Evolutionary conservation across 306 rosid genomes (phyloP).

Genomic region (Purshia tridentata): DNA sequence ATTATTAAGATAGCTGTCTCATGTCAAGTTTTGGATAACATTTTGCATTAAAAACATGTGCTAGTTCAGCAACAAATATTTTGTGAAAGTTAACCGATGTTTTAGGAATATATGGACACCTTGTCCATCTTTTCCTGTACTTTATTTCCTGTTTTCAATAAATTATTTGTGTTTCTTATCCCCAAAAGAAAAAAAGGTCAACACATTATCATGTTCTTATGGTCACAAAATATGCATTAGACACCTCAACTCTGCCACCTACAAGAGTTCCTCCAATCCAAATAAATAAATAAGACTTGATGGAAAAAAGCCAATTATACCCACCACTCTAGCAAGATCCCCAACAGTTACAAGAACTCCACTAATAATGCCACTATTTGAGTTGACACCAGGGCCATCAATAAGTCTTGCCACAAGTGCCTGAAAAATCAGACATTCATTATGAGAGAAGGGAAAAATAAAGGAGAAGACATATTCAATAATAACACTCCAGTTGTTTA

Average conservation of each 20-base stretch:
- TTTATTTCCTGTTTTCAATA: not conserved
- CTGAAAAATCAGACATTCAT: slow-evolving; percentile 46
- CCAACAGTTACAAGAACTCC: slow-evolving; percentile 99
- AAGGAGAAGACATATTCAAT: not conserved
- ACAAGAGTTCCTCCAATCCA: not conserved
- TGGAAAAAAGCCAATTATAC: slow-evolving; percentile 35
- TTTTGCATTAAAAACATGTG: not conserved
- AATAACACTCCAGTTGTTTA: too few relatives aligned
- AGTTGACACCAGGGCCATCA: slow-evolving; percentile 58
- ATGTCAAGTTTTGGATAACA: not conserved
- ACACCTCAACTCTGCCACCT: not conserved
- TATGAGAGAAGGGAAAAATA: slow-evolving; percentile 21
- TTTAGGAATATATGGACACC: not conserved
- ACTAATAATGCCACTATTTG: slow-evolving; percentile 81
- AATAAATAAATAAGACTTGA: slow-evolving; percentile 2
- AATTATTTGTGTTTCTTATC: not conserved
- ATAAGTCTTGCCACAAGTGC: slow-evolving; percentile 87
- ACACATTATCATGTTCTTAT: not conserved
- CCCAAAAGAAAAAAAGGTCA: not conserved
- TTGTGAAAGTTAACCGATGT: not conserved
- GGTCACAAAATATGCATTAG: slow-evolving; percentile 1
- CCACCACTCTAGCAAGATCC: slow-evolving; percentile 98
- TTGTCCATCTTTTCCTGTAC: not conserved
- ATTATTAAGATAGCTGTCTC: not conserved
- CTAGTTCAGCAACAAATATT: not conserved